Evolutionary conservation across 345 rosid species (phyloP).

Genomic region (Firmiana major): DNA sequence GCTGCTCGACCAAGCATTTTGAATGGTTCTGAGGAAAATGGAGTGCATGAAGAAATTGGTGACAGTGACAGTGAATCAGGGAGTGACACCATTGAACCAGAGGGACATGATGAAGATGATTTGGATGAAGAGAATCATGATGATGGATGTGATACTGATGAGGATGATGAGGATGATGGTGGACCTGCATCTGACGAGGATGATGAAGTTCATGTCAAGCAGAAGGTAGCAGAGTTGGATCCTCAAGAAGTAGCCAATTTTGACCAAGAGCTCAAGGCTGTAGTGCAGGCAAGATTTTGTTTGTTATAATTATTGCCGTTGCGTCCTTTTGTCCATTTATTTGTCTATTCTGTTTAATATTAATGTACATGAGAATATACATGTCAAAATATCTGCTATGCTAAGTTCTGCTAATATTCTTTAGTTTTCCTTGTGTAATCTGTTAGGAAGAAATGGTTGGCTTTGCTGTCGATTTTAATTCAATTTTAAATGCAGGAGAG

Average conservation of each 20-base stretch:
- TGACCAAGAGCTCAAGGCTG: constrained; percentile 88
- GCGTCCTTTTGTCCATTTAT: neutral
- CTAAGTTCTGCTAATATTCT: neutral
- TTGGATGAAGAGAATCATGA: constrained; percentile 80
- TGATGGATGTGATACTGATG: constrained; percentile 61
- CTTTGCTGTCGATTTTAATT: neutral
- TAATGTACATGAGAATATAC: neutral
- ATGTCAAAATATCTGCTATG: neutral
- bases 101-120: constrained; percentile 67
- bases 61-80: constrained; percentile 85
- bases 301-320: neutral
- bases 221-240: constrained; percentile 70
- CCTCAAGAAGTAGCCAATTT: constrained; percentile 76
- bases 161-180: constrained; percentile 64
- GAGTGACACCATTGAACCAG: constrained; percentile 69
- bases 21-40: constrained; percentile 62
- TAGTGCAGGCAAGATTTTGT: constrained; percentile 61
- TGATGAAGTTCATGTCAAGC: constrained; percentile 83
- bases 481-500: constrained; percentile 68
- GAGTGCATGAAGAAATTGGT: constrained; percentile 49
- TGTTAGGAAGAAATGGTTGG: neutral
- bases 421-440: no score
- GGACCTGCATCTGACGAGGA: constrained; percentile 85
- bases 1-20: constrained; percentile 40
- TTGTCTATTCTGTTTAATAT: neutral